phyloP scores from a whole-genome alignment of 1,139 yeast genomes.

The Sugiyamaella castrensis region DNA sequence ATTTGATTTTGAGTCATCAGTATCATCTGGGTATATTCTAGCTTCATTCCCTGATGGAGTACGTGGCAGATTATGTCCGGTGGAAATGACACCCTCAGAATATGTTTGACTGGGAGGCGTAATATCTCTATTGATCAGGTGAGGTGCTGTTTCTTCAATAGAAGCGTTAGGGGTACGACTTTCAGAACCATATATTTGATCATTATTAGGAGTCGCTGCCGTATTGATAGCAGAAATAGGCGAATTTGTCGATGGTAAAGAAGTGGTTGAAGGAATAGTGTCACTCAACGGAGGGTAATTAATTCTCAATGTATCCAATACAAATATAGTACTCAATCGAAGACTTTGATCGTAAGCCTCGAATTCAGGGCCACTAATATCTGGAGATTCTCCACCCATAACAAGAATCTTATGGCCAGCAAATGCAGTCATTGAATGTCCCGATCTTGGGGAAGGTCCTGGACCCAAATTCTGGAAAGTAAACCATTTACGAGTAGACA shows the following conservation, averaged over 20 bases:
- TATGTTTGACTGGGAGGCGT: too few relatives aligned
- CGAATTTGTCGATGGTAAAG: neutral
- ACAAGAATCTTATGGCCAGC: constrained; percentile 67
- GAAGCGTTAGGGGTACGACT: too few relatives aligned
- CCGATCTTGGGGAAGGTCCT: constrained; percentile 84
- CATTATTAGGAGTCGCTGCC: neutral
- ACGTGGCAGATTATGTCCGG: too few relatives aligned
- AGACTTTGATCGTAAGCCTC: constrained; percentile 10
- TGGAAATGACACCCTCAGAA: too few relatives aligned
- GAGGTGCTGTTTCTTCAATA: too few relatives aligned
- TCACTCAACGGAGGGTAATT: constrained; percentile 31
- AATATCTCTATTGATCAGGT: too few relatives aligned
- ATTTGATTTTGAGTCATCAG: constrained; percentile 18
- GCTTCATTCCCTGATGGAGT: too few relatives aligned
- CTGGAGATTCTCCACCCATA: constrained; percentile 79
- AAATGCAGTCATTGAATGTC: constrained; percentile 84
- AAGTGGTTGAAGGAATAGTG: constrained; percentile 21
- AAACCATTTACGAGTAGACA: constrained; percentile 71
- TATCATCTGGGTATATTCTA: neutral
- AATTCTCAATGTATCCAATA: constrained; percentile 42
- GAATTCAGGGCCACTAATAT: constrained; percentile 29
- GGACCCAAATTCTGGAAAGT: constrained; percentile 54
- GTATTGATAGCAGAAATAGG: too few relatives aligned
- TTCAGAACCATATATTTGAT: too few relatives aligned
- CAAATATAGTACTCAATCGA: constrained; percentile 32